Base-by-base conservation (phyloP, 2,329 filamentous ascomycete species). In the Beauveria rudraprayagi region DNA sequence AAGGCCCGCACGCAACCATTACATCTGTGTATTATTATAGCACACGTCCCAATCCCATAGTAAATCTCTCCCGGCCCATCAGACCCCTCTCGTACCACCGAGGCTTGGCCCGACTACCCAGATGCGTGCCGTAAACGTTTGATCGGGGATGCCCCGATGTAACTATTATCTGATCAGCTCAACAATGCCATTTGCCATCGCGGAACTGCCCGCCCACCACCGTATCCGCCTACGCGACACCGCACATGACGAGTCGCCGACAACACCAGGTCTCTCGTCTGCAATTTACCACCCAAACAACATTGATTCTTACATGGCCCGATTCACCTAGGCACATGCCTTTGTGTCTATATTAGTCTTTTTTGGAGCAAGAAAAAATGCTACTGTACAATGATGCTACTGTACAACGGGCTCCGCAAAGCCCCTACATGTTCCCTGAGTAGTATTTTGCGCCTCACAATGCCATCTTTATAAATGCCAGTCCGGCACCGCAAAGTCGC, bases 401-500 rank as follows among this genome's bases (percentile, higher is more conserved):
- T 14, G 54, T 56, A 59, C 56, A 48, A 24, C 24, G 17, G 47
- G 19, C 34, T 34, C 28, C 24, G 40, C 28, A 34, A 37, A 52
- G 30, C 19, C 34, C 34, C n/a, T 17, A 9, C 30, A 14, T 10
- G 40, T 19, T 34, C 2, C 46, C 6, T 24, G 24, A 44, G 17
- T 34, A 19, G 24, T 19, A 17, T 47, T 28, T 24, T 40, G 22
- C 11, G 17, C 44, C 11, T 37, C 34, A 8, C 51, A 17, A 26
- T 16, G 10, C 37, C 41, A 28, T 11, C 14, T 16, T 66, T 67
- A 77, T 60, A 77, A 61, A 60, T 75, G 71, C 76, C 75, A 77
- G 43, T 74, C 71, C 14, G 75, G 75, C n/a, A 77, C 70, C 10
- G 70, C 69, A 67, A 77, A 77, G 64, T 77, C 69, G 56, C 75